phyloP scores from a whole-genome alignment of 768 basidiomycete genomes.

The Grammothele lineata region DNA sequence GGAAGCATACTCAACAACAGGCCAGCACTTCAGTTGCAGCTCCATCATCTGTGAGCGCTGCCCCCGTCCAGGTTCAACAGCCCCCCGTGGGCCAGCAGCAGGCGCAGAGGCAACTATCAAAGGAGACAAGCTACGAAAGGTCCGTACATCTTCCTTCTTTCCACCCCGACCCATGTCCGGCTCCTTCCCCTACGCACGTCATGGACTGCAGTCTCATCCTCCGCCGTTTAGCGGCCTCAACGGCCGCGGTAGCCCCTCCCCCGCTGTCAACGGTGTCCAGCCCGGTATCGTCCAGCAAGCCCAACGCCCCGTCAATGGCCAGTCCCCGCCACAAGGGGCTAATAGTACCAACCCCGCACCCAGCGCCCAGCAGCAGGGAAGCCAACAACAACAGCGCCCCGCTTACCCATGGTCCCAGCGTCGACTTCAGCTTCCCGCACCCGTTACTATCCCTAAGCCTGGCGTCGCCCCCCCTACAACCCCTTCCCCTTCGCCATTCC shows the following conservation, averaged over 20 bases:
- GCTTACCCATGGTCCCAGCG: conserved; percentile 84
- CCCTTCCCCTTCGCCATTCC: conserved; percentile 86
- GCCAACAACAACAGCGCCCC: conserved; percentile 40
- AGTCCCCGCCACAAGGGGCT: conserved; percentile 10
- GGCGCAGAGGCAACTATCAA: conserved; percentile 28
- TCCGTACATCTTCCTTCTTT: conserved; percentile 12
- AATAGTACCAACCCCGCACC: conserved; percentile 24
- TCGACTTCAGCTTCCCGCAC: conserved; percentile 66
- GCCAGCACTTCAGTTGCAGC: conserved; percentile 41
- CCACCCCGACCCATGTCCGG: conserved; percentile 1
- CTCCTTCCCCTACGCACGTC: conserved; percentile 4
- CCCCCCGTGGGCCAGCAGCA: conserved; percentile 21
- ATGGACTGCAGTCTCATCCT: conserved; percentile 12
- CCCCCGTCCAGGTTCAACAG: conserved; percentile 35
- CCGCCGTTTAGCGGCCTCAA: conserved; percentile 21
- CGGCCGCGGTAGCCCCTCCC: conserved; percentile 25
- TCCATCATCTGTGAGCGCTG: conserved; percentile 62
- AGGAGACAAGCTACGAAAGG: conserved; percentile 29
- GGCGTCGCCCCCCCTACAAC: conserved; percentile 58
- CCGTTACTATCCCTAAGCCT: conserved; percentile 58
- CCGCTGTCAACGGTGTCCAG: conserved; percentile 19
- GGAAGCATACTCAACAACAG: conserved; percentile 55
- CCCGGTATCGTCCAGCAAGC: conserved; percentile 15
- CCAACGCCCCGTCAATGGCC: conserved; percentile 9
- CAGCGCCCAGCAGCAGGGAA: conserved; percentile 8